Conservation (phyloP, 768 basidiomycete species). For the Boletus huronensis region DNA sequence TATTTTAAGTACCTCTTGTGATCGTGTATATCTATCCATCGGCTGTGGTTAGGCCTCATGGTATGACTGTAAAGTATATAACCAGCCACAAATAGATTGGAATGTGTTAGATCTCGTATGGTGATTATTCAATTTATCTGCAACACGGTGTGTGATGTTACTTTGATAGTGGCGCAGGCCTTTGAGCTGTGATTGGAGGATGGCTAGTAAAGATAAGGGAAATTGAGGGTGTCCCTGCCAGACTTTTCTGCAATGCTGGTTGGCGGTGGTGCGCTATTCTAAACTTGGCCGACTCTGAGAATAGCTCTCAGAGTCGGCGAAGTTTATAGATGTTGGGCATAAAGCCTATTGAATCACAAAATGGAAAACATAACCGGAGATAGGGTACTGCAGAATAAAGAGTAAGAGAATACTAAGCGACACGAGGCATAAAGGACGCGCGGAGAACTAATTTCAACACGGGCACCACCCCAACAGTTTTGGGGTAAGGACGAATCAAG, state of each 20-base stretch:
- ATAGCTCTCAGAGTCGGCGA: background rate
- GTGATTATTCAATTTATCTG: too few species aligned
- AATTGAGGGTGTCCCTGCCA: background rate
- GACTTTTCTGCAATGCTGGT: background rate
- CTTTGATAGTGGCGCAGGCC: too few species aligned
- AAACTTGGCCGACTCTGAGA: background rate
- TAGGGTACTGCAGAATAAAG: background rate
- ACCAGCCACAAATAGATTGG: too few species aligned
- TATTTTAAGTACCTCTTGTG: background rate
- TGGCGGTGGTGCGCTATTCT: background rate
- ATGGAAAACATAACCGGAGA: background rate
- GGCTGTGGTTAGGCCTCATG: background rate
- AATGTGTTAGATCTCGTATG: too few species aligned
- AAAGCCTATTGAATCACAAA: constrained; percentile 1
- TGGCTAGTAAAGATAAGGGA: background rate
- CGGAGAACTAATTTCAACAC: background rate
- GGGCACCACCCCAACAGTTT: background rate
- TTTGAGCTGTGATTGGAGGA: background rate
- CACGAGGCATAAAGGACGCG: background rate
- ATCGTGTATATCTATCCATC: background rate
- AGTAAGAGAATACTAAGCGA: too few species aligned
- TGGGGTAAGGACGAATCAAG: background rate
- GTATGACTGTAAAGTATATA: constrained; percentile 2
- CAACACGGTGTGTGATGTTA: too few species aligned
- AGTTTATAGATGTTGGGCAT: background rate